Percentiles rank a stretch among this genome's conserved stretches.
Evolutionary conservation across 2,329 filamentous ascomycete species (phyloP).

Genomic region (Periconia macrospinosa): DNA sequence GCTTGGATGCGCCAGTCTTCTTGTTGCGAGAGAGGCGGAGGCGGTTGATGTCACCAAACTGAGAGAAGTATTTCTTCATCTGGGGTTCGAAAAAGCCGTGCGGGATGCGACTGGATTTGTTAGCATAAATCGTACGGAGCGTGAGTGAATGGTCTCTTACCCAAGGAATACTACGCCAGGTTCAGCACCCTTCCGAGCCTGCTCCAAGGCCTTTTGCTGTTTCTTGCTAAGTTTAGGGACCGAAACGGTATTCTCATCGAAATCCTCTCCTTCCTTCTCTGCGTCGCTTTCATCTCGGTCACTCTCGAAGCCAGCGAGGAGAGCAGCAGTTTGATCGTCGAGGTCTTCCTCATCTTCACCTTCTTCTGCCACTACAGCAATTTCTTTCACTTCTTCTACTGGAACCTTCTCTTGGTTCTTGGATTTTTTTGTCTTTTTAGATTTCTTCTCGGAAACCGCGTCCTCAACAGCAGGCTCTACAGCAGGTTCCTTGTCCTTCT

Average conservation of each 20-base stretch:
- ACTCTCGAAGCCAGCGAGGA: slow-evolving; percentile 55
- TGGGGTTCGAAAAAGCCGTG: slow-evolving; percentile 97
- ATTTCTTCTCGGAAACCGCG: slow-evolving; percentile 12
- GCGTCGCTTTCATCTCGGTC: slow-evolving; percentile 46
- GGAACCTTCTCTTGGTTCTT: slow-evolving; percentile 22
- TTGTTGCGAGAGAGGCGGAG: slow-evolving; percentile 89
- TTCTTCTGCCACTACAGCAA: slow-evolving; percentile 12
- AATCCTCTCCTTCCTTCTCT: slow-evolving; percentile 41
- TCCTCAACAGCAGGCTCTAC: background rate
- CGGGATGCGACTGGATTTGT: slow-evolving; percentile 66
- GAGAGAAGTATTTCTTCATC: slow-evolving; percentile 89
- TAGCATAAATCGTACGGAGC: slow-evolving; percentile 5
- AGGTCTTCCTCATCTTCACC: slow-evolving; percentile 36
- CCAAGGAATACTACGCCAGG: slow-evolving; percentile 88
- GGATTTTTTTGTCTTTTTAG: slow-evolving; percentile 24
- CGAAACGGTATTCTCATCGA: slow-evolving; percentile 42
- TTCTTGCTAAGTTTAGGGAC: slow-evolving; percentile 30
- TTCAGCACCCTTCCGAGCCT: slow-evolving; percentile 56
- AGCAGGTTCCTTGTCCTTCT: slow-evolving; percentile 5
- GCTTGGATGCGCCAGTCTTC: slow-evolving; percentile 86
- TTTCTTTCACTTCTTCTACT: slow-evolving; percentile 19
- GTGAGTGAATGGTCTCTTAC: slow-evolving; percentile 35
- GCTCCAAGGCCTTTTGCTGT: slow-evolving; percentile 49
- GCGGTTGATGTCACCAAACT: slow-evolving; percentile 81
- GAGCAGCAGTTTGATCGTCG: slow-evolving; percentile 54